phyloP scores from a whole-genome alignment of 345 rosid species.

The Salix brachista region DNA sequence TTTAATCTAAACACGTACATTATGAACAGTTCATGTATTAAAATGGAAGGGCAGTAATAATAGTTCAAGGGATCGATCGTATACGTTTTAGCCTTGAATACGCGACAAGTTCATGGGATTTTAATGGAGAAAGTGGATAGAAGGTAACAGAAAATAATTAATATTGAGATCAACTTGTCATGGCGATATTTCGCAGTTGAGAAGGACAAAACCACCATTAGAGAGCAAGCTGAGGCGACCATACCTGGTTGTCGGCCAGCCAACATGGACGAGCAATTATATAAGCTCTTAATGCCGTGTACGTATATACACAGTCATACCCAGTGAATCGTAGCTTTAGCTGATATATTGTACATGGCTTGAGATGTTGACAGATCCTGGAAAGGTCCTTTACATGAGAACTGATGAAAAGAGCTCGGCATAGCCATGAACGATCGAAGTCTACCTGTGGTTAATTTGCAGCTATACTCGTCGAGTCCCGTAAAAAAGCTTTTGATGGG shows the following conservation, averaged over 20 bases:
- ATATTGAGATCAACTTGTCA: neutral
- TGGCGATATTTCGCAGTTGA: neutral
- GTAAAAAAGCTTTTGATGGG: slow-evolving; percentile 14
- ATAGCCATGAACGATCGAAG: neutral
- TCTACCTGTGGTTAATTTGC: neutral
- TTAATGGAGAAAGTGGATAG: too few relatives aligned
- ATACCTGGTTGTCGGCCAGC: slow-evolving; percentile 4
- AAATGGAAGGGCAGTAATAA: neutral
- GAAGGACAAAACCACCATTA: neutral
- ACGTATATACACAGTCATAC: neutral
- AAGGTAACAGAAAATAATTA: neutral
- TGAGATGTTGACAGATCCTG: neutral
- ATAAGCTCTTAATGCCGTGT: neutral
- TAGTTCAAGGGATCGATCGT: too few relatives aligned
- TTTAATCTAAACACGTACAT: too few relatives aligned
- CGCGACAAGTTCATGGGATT: too few relatives aligned
- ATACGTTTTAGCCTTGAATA: too few relatives aligned
- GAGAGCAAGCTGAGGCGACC: slow-evolving; percentile 3
- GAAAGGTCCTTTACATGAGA: neutral
- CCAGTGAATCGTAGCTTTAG: neutral
- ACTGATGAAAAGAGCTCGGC: neutral
- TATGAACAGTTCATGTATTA: neutral
- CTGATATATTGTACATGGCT: neutral
- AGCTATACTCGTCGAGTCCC: neutral
- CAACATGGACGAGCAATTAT: neutral